Conservation (phyloP, 139 green algal genomes). For the Limnomonas spitsbergensis region DNA sequence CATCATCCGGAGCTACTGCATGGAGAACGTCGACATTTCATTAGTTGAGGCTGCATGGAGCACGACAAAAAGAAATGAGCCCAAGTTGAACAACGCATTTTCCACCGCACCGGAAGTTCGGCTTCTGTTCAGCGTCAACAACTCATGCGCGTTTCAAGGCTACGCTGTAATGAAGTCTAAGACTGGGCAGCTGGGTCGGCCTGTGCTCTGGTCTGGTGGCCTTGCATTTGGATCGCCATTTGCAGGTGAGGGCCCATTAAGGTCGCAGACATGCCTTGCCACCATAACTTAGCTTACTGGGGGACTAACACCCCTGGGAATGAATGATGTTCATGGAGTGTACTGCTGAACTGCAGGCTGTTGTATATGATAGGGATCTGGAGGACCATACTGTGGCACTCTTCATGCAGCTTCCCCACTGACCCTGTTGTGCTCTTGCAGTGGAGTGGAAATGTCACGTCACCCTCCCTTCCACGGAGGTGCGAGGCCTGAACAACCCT, state of each 20-base stretch:
- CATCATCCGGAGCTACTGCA: slow-evolving; percentile 63
- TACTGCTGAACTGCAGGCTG: no score
- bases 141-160: slow-evolving; percentile 67
- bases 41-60: slow-evolving; percentile 60
- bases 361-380: no score
- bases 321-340: no score
- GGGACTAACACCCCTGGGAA: no score
- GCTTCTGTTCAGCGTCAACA: slow-evolving; percentile 71
- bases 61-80: slow-evolving; percentile 67
- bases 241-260: slow-evolving; percentile 4
- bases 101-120: slow-evolving; percentile 38
- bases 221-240: slow-evolving; percentile 46
- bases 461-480: slow-evolving; percentile 45
- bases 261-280: no score
- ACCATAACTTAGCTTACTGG: no score
- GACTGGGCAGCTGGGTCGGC: slow-evolving; percentile 19
- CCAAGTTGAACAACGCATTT: slow-evolving; percentile 65
- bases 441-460: slow-evolving; percentile 61
- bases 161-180: slow-evolving; percentile 61
- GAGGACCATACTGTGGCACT: no score
- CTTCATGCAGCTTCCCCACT: no score
- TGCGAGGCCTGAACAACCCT: slow-evolving; percentile 56
- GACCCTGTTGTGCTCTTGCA: not conserved
- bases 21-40: slow-evolving; percentile 59
- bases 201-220: slow-evolving; percentile 32